phyloP scores from a whole-genome alignment of 306 rosid species.

The Luffa aegyptiaca region DNA sequence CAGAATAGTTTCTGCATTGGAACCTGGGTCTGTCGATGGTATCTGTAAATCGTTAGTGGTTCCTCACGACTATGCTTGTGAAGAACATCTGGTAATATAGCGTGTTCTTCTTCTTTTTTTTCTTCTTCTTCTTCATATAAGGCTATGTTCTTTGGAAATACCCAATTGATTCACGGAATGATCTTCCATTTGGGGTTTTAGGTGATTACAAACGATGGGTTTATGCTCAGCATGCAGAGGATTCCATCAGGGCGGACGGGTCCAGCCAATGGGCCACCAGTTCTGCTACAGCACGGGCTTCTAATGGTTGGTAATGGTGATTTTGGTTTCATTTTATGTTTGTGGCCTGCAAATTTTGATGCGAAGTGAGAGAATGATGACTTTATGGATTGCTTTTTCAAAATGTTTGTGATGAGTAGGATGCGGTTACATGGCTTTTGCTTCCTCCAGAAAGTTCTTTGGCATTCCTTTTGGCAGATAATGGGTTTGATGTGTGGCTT shows the following conservation, averaged over 20 bases:
- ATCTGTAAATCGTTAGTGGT: conserved; percentile 46
- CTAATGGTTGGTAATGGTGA: conserved; percentile 41
- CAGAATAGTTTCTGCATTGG: conserved; percentile 8
- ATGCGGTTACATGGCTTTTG: conserved; percentile 56
- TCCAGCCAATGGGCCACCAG: conserved; percentile 27
- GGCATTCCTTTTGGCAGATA: conserved; percentile 56
- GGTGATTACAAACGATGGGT: conserved; percentile 69
- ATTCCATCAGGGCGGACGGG: conserved; percentile 25
- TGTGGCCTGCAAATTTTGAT: not conserved
- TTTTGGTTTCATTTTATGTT: not conserved
- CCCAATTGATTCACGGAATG: not conserved
- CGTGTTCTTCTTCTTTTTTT: not conserved
- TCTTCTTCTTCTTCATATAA: not conserved
- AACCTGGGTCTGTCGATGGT: conserved; percentile 19
- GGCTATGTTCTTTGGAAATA: not conserved
- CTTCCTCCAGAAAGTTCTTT: conserved; percentile 53
- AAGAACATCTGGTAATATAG: conserved; percentile 44
- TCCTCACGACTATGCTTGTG: conserved; percentile 49
- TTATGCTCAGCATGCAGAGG: conserved; percentile 60
- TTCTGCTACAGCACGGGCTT: conserved; percentile 67
- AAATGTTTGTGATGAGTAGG: conserved; percentile 9
- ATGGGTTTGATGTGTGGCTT: conserved; percentile 76
- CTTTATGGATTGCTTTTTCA: not conserved
- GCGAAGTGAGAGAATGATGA: not conserved
- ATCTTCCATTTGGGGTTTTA: conserved; percentile 13